phyloP scores from a whole-genome alignment of 192 early-diverging fungal species.

The Fimicolochytrium jonesii region DNA sequence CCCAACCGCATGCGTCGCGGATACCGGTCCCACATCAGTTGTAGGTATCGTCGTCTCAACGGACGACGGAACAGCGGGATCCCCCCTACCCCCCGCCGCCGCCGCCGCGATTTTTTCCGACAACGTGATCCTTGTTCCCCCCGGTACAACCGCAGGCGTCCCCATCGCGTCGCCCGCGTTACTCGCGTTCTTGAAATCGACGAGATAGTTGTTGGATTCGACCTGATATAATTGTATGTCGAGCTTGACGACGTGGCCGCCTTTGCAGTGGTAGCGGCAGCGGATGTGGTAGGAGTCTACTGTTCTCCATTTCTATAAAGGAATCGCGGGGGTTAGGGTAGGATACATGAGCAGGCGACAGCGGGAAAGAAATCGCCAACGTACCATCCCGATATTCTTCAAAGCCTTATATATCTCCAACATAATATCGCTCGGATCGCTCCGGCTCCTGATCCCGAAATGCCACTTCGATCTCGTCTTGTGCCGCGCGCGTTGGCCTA shows the following conservation, averaged over 20 bases:
- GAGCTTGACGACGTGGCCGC: constrained; percentile 64
- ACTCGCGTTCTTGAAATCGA: constrained; percentile 87
- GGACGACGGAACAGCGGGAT: not conserved
- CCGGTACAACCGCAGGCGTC: too few relatives aligned
- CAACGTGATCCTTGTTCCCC: too few relatives aligned
- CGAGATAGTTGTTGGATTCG: constrained; percentile 86
- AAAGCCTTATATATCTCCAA: constrained; percentile 92
- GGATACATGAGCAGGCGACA: too few relatives aligned
- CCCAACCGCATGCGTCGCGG: not conserved
- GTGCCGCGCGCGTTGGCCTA: constrained; percentile 13
- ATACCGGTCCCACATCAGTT: not conserved
- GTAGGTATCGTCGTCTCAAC: not conserved
- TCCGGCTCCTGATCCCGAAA: constrained; percentile 93
- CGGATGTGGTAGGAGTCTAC: constrained; percentile 81
- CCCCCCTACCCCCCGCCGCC: too few relatives aligned
- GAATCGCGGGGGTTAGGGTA: not conserved
- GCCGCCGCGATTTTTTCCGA: too few relatives aligned
- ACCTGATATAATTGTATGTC: constrained; percentile 94
- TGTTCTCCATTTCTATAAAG: constrained; percentile 75
- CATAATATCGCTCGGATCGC: constrained; percentile 93
- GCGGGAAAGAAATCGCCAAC: not conserved
- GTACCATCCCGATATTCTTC: constrained; percentile 80
- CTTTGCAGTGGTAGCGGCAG: not conserved
- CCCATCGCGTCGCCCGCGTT: too few relatives aligned
- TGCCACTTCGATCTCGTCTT: constrained; percentile 86